Evolutionary conservation across 768 basidiomycete genomes (phyloP).

Genomic region (Kwoniella mangroviensis): DNA sequence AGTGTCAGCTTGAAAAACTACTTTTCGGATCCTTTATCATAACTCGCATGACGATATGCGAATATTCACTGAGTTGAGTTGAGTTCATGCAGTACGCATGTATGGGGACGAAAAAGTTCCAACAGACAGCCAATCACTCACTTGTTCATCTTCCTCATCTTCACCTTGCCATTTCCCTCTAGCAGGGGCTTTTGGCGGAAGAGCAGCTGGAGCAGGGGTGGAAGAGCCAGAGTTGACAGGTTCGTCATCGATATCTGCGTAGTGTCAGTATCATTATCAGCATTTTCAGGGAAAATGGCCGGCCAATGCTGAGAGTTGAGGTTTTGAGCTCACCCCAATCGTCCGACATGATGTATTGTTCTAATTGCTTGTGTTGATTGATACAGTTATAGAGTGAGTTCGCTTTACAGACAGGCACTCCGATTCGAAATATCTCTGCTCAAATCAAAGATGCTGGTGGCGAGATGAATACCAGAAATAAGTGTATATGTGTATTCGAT

Average conservation of each 20-base stretch:
- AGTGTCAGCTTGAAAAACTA: no score
- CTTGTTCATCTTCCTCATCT: constrained; percentile 80
- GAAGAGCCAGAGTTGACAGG: constrained; percentile 49
- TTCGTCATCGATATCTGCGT: constrained; percentile 47
- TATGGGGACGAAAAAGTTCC: no score
- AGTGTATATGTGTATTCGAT: background rate
- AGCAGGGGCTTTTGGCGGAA: constrained; percentile 38
- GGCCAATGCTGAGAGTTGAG: background rate
- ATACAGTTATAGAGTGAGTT: background rate
- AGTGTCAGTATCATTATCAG: background rate
- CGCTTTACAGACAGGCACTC: background rate
- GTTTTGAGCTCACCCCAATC: constrained; percentile 45
- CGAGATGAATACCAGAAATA: background rate
- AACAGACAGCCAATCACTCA: constrained; percentile 59
- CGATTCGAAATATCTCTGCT: background rate
- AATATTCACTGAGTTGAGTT: background rate
- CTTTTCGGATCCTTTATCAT: no score
- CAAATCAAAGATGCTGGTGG: background rate
- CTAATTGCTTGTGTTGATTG: background rate
- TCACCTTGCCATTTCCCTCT: constrained; percentile 87
- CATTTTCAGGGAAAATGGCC: background rate
- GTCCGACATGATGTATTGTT: constrained; percentile 40
- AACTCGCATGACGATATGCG: no score
- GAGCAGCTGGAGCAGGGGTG: constrained; percentile 42
- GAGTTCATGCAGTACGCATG: background rate